Evolutionary conservation across 805 yeast genomes (phyloP).

Genomic region (Lipomyces mesembrius): DNA sequence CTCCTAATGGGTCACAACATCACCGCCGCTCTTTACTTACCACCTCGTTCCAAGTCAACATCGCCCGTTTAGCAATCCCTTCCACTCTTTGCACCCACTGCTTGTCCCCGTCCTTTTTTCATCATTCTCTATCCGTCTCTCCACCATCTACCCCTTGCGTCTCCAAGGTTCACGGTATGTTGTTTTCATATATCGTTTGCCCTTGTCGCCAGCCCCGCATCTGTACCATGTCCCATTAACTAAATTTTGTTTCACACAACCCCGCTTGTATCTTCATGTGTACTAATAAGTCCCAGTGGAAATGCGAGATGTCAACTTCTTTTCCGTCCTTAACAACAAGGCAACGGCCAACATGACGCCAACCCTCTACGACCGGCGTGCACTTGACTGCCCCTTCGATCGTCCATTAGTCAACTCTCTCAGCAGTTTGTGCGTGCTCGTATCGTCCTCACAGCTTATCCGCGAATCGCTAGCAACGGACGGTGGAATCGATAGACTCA

Average conservation of each 20-base stretch:
- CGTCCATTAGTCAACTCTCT: conserved; percentile 89
- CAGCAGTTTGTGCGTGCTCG: conserved; percentile 85
- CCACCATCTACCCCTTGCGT: background rate
- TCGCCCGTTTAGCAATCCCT: background rate
- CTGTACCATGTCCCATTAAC: background rate
- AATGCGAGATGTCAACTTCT: conserved; percentile 91
- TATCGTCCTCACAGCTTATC: conserved; percentile 83
- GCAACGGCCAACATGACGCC: conserved; percentile 94
- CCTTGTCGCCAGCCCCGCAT: background rate
- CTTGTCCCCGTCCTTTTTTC: background rate
- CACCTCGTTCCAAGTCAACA: background rate
- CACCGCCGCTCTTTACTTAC: background rate
- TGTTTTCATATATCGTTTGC: background rate
- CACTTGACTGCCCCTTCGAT: conserved; percentile 86
- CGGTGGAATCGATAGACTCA: conserved; percentile 89
- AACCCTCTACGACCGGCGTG: conserved; percentile 87
- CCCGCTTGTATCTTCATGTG: background rate
- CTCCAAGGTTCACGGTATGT: background rate
- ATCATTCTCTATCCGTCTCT: background rate
- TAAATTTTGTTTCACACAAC: background rate
- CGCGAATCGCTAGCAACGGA: conserved; percentile 86
- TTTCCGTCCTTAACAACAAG: conserved; percentile 74
- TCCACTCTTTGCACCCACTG: background rate
- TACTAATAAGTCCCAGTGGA: conserved; percentile 20
- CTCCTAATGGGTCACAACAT: background rate